A percentile compares a stretch with the other conserved stretches of the same genome.
Conservation (phyloP, 139 green algal genomes). For the Tetradesmus obliquus region DNA sequence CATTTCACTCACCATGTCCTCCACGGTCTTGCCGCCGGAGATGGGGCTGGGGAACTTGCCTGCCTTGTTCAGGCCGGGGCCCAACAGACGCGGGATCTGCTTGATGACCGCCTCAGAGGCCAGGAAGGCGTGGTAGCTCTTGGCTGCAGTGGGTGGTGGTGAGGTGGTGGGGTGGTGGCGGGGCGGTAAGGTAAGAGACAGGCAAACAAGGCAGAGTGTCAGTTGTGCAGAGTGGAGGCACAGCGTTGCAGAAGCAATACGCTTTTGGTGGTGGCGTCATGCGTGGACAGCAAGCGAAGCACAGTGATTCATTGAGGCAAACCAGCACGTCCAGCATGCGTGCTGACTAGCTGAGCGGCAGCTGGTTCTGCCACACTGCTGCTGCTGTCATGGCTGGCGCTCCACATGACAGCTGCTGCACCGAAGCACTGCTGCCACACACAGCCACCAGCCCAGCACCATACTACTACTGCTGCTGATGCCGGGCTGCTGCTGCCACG, state of each 20-base stretch:
- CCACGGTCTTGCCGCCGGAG: conserved; percentile 75
- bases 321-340: too few relatives aligned
- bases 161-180: not conserved
- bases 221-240: not conserved
- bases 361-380: too few relatives aligned
- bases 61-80: conserved; percentile 99
- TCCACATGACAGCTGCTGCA: too few relatives aligned
- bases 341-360: too few relatives aligned
- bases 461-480: too few relatives aligned
- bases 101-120: conserved; percentile 99
- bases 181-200: not conserved
- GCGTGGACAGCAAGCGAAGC: too few relatives aligned
- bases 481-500: too few relatives aligned
- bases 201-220: not conserved
- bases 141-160: conserved; percentile 70
- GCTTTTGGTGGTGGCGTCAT: not conserved
- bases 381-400: too few relatives aligned
- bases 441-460: too few relatives aligned
- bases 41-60: conserved; percentile 98
- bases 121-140: conserved; percentile 98
- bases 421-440: too few relatives aligned
- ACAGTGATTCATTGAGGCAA: too few relatives aligned
- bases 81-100: conserved; percentile 98
- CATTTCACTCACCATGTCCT: conserved; percentile 79
- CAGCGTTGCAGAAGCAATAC: not conserved